Conservation (phyloP, 169 alveolate species). For the Eimeria sp. region DNA sequence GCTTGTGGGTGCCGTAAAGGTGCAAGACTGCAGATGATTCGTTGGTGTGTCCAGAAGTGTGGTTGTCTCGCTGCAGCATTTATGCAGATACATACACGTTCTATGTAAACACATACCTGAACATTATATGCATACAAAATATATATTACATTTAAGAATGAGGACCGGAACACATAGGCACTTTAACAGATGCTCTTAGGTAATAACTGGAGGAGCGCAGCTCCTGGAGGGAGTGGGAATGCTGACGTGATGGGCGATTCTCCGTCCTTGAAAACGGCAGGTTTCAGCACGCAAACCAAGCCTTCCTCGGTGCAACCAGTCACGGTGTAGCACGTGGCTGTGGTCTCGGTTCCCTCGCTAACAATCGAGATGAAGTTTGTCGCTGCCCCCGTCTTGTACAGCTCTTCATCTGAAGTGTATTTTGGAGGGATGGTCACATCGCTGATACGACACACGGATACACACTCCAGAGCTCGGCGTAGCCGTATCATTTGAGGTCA, state of each 20-base stretch:
- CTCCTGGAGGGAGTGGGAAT: neutral
- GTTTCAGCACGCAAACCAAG: conserved; percentile 45
- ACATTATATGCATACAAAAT: neutral
- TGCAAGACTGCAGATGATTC: neutral
- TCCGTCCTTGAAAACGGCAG: neutral
- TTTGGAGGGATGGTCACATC: conserved; percentile 15
- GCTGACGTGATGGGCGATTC: conserved; percentile 33
- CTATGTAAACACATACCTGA: neutral
- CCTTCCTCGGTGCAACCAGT: conserved; percentile 20
- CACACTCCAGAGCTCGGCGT: neutral
- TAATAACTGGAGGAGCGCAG: neutral
- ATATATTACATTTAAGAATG: neutral
- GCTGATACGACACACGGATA: neutral
- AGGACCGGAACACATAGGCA: no score
- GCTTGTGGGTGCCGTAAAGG: neutral
- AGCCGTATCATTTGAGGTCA: neutral
- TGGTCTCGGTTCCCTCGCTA: conserved; percentile 4
- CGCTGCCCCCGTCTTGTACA: conserved; percentile 36
- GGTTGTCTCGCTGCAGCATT: neutral
- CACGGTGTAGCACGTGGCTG: conserved; percentile 30
- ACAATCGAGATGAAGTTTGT: conserved; percentile 44
- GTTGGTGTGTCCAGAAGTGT: neutral
- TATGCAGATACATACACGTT: no score
- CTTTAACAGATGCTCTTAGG: neutral
- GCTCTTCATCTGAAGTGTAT: neutral